Evolutionary conservation across 495 filamentous ascomycete species (phyloP), one percentile per base, ranked within the genome.

Genomic region (Bacidia rubella): DNA sequence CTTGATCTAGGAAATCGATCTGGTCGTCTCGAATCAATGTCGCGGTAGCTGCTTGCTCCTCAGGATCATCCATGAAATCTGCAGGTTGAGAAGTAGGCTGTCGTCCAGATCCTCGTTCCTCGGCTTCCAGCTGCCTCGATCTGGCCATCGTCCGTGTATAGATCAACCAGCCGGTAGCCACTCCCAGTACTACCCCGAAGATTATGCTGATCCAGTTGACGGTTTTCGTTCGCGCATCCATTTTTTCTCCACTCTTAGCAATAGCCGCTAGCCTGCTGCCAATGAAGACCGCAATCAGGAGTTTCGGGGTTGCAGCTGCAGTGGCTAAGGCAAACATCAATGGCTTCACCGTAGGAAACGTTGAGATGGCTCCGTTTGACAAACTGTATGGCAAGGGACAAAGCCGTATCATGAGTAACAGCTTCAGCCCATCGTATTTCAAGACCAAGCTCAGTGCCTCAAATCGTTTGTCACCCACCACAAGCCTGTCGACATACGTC

Each of bases 301-400:
- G 71, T 62, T 95, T 96, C 10, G 92, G 92, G 0, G 77, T 73
- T 11, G 81, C 74, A 12, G 85, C 66, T 1, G 85, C 81, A 5
- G 92, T 97, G 0, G 93, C 90, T 35, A 85, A 60, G 26, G 79
- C 84, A 63, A 93, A 97, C 57, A 74, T 75, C 63, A 75, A 65
- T 15, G 84, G 82, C 46, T 80, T 73, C 5, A 98, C 86, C 5
- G 87, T 94, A 1, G 86, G 88, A 57, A 98, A 89, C 1, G 90
- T 96, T 19, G 87, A 86, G 24, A 98, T 78, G 21, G 92, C 94
- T 19, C 89, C 92, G 61, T 98, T 98, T 60, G 85, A 89, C 52
- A 96, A 70, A 21, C 86, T 90, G 63, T 94, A 98, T n/a, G 92
- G 92, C 54, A 97, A 65, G 21, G 92, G 92, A 54, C 92, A 96